Evolutionary conservation across 23 red algal genomes (phyloP).

Genomic region (Chondrus crispus): DNA sequence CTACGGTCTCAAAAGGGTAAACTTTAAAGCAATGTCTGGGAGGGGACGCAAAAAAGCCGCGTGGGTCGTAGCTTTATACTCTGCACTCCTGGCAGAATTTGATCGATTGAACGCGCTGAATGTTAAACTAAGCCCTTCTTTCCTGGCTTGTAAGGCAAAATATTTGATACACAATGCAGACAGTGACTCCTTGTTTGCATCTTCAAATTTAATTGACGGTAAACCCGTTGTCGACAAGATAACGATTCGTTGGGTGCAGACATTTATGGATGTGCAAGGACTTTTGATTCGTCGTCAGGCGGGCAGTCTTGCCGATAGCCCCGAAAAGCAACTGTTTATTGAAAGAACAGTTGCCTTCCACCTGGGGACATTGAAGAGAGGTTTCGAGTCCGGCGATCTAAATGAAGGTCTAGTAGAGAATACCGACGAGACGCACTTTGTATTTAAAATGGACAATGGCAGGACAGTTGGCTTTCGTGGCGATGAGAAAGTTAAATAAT

Average conservation of each 20-base stretch:
- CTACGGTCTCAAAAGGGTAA: not conserved
- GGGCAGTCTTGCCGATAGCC: not conserved
- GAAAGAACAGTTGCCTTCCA: not conserved
- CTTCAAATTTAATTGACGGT: too few species aligned
- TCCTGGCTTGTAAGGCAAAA: too few species aligned
- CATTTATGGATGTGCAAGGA: not conserved
- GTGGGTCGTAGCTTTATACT: not conserved
- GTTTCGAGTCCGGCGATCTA: not conserved
- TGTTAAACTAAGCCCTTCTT: too few species aligned
- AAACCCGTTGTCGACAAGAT: not conserved
- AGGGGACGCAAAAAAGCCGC: not conserved
- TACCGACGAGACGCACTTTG: not conserved
- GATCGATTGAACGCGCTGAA: not conserved
- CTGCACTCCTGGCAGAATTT: not conserved
- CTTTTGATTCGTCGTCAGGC: not conserved
- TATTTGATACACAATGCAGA: too few species aligned
- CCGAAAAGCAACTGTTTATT: not conserved
- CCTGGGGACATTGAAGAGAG: not conserved
- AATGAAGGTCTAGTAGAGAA: not conserved
- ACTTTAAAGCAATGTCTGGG: conserved; percentile 8
- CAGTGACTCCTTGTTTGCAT: too few species aligned
- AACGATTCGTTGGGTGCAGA: not conserved
- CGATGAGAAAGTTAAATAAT: too few species aligned
- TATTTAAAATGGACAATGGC: too few species aligned
- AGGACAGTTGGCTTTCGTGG: too few species aligned